phyloP scores from a whole-genome alignment of 305 asterid species.

The Andrographis paniculata region DNA sequence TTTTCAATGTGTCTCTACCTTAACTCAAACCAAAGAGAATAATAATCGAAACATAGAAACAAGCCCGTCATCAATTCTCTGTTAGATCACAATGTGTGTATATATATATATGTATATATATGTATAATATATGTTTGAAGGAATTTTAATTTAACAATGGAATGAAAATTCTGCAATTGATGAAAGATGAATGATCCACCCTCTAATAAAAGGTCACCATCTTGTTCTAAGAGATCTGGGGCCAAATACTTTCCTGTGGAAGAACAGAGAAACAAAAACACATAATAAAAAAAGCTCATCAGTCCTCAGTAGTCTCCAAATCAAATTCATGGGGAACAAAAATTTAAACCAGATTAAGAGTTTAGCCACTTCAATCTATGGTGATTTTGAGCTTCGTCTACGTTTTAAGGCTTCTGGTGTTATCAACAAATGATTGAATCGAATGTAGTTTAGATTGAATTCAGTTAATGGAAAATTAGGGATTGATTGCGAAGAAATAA shows the following conservation, averaged over 20 bases:
- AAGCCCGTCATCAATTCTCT: no score
- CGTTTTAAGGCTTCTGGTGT: background rate
- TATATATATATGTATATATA: no score
- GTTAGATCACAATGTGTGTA: background rate
- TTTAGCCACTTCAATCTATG: conserved; percentile 6
- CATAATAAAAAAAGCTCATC: conserved; percentile 42
- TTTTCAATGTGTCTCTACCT: no score
- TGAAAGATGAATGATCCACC: conserved; percentile 34
- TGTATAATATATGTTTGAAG: background rate
- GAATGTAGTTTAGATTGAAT: background rate
- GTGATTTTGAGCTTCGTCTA: background rate
- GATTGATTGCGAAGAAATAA: background rate
- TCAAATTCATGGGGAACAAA: conserved; percentile 13
- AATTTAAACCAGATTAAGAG: conserved; percentile 4
- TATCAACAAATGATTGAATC: background rate
- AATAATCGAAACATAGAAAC: conserved; percentile 3
- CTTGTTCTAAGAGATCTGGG: conserved; percentile 51
- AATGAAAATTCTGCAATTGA: conserved; percentile 30
- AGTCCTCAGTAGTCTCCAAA: conserved; percentile 54
- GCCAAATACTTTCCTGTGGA: conserved; percentile 76
- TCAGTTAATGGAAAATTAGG: background rate
- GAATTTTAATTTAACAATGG: conserved; percentile 2
- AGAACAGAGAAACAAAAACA: conserved; percentile 51
- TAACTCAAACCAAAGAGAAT: conserved; percentile 2
- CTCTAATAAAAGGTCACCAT: conserved; percentile 62